Base-by-base conservation (phyloP, 1,284 basidiomycete genomes). In the Rhizoctonia solani region DNA sequence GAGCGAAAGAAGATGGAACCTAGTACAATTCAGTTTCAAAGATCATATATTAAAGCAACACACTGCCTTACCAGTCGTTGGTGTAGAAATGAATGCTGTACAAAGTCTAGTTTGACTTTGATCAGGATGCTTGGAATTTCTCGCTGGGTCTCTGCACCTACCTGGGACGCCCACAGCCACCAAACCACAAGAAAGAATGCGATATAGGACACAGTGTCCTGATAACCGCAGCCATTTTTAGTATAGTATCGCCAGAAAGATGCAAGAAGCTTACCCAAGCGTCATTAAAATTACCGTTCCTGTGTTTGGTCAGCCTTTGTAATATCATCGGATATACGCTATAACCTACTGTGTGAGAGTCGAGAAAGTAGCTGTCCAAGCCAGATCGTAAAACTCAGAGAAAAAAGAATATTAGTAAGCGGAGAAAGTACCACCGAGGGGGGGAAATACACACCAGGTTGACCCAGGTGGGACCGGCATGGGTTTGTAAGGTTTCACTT, bases 371-470 rank as follows among this genome's bases (percentile, higher is more conserved):
- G 56, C 56, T 1, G 56, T 49, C 56, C 56, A 61, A 6, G 56
- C 42, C 23, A 61, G 56, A 14, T 61, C 56, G 32, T 61, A 61
- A 49, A 61, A 61, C 56, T 61, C n/a, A n/a, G n/a, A n/a, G n/a
- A n/a, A n/a, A n/a, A n/a, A n/a, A n/a, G n/a, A 37, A 21, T 27
- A 11, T 11, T 61, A 19, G n/a, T n/a, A n/a, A n/a, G n/a, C n/a
- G n/a, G n/a, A n/a, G n/a, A n/a, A n/a, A n/a, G n/a, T n/a, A n/a
- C n/a, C n/a, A n/a, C n/a, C n/a, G n/a, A n/a, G n/a, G n/a, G n/a
- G n/a, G n/a, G n/a, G n/a, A n/a, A n/a, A n/a, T n/a, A n/a, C n/a
- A n/a, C n/a, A n/a, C n/a, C n/a, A n/a, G n/a, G n/a, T n/a, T n/a
- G n/a, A n/a, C n/a, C n/a, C n/a, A n/a, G n/a, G n/a, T n/a, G n/a